Evolutionary conservation across 176 grass and related monocot genomes (phyloP), one percentile per base, ranked within the genome.

Genomic region (Puccinellia tenuiflora): DNA sequence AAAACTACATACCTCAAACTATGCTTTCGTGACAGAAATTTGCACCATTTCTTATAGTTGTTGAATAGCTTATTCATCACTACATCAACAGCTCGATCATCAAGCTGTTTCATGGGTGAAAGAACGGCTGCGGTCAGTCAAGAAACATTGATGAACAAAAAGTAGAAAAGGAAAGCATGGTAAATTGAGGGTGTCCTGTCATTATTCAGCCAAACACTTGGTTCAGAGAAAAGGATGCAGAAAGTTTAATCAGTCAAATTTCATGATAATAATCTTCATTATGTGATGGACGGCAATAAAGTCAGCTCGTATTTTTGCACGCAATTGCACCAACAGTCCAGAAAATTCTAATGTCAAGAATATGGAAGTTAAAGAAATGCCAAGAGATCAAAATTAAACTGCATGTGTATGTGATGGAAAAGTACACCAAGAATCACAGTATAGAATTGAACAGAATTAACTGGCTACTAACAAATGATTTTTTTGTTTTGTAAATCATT

Each of bases 21-120:
- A 86, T 95, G 84, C 45, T 98, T 98, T 8, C 90, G 68, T 48
- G 90, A 94, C 83, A 98, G 91, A 86, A 98, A 98, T 75, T 98
- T 95, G 81, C 96, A 98, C 96, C 96, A 98, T 39, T 88, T 91
- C 73, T 66, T 91, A 77, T 98, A 98, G 88, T 98, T 98, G 78
- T 87, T 93, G 82, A 98, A 98, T 86, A 95, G 54, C 83, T 95
- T 98, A 76, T 53, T 86, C 87, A 93, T 95, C 69, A 95, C 92
- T 38, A 88, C 90, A 79, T 98, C 85, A 24, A 98, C 87, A 77
- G 90, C 96, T 69, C 84, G 83, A 31, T 98, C 96, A 79, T 98
- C 96, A 84, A 98, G 84, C 92, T 98, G 81, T 93, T 83, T 45
- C 38, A 92, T 68, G 9, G 66, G 76, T 38, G 81, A 45, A 52